Percentiles rank a stretch among this genome's conserved stretches.
These are phyloP conservation scores for barrel medic (Medicago truncatula) DNA, from an alignment of 306 rosid species.

Conservation along the genomic window MtrunA17r5.0-ANR NC_053048.1:11228501-11229000, in stretches of 20 bases:
- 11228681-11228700: conserved; percentile 5
- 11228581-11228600: conserved; percentile 3
- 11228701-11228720: neutral
- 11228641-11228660: neutral
- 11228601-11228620: neutral
- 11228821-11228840: neutral
- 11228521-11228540: no score
- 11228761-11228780: neutral
- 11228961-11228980: no score
- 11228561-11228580: neutral
- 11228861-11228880: neutral
- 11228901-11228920: neutral
- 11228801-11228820: neutral
- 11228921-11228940: neutral
- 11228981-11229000: neutral
- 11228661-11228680: neutral
- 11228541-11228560: neutral
- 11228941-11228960: neutral
- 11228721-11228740: neutral
- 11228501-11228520: no score
- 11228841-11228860: neutral
- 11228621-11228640: neutral
- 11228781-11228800: neutral
- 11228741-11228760: neutral
- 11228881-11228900: neutral